Base-by-base conservation (phyloP, 371 early-diverging fungal genomes). In the Gilbertella persicaria region DNA sequence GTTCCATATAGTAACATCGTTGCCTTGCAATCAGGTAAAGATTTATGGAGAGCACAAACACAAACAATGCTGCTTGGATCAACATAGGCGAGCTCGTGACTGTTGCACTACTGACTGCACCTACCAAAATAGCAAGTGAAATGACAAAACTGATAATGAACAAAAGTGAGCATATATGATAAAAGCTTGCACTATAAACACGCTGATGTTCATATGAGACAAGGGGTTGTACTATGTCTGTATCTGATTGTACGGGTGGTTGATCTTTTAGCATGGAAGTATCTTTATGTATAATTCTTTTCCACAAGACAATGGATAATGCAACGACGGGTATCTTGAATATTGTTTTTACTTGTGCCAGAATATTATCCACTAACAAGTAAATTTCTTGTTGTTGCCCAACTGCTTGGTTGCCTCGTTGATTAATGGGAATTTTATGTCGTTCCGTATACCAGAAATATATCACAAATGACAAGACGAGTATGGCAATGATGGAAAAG, bases 371-470 rank as follows among this genome's bases (percentile, higher is more conserved):
- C 9, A 75, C 69, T 1, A 78, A 53, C 35, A 71, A 58, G 36
- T 75, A 75, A 10, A 78, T 66, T 37, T 78, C 75, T 47, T 78
- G 73, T 23, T 75, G 71, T 19, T 69, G 70, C 4, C 73, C 69
- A 1, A 78, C 55, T 20, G 61, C 57, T 50, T 73, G 69, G 44
- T 78, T 67, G 33, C 67, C 68, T 46, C 79, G 51, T 56, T 73
- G 69, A 23, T 64, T 62, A 3, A 62, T 39, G 16, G 79, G 71
- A 29, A 78, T 55, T 42, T 68, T 75, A 44, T 75, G 73, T 67
- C 71, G 65, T 54, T 73, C 71, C 4, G 73, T 75, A 23, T 71
- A 73, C 79, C 79, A 78, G 50, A 78, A 75, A 43, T 78, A 78
- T 21, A 78, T 52, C 0, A 60, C 50, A 51, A 78, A 75, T 1